Conservation (phyloP, 495 filamentous ascomycete genomes). For the Aspergillus carlsbadensis region DNA sequence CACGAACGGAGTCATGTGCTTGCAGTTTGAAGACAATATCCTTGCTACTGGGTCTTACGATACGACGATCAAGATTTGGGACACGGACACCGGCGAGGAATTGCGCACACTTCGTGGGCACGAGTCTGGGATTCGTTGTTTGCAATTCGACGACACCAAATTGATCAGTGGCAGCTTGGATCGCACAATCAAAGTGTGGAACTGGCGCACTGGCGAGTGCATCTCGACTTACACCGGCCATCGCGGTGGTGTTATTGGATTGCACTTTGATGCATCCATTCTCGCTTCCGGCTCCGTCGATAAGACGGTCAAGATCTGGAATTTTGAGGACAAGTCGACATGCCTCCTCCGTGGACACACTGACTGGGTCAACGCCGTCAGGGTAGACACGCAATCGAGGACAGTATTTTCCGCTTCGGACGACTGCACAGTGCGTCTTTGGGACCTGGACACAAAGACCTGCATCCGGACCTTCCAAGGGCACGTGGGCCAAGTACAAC, state of each 20-base stretch:
- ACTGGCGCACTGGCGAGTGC: slow-evolving; percentile 90
- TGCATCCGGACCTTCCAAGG: slow-evolving; percentile 82
- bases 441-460: slow-evolving; percentile 80
- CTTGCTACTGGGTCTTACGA: slow-evolving; percentile 95
- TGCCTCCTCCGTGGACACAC: slow-evolving; percentile 79
- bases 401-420: slow-evolving; percentile 92
- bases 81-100: slow-evolving; percentile 83
- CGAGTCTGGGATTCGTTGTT: slow-evolving; percentile 73
- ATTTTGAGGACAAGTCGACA: slow-evolving; percentile 79
- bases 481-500: slow-evolving; percentile 95
- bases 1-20: slow-evolving; percentile 89
- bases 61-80: slow-evolving; percentile 91
- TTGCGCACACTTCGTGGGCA: slow-evolving; percentile 82
- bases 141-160: slow-evolving; percentile 92
- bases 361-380: slow-evolving; percentile 93
- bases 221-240: slow-evolving; percentile 79
- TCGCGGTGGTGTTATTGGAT: slow-evolving; percentile 72
- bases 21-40: slow-evolving; percentile 93
- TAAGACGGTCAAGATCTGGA: slow-evolving; percentile 88
- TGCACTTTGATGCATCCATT: slow-evolving; percentile 81
- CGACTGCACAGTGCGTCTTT: slow-evolving; percentile 87
- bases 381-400: slow-evolving; percentile 73
- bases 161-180: slow-evolving; percentile 85
- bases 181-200: slow-evolving; percentile 85
- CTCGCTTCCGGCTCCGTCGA: slow-evolving; percentile 89